Evolutionary conservation across 768 basidiomycete genomes (phyloP).

Genomic region (Termitomyces eurrhizus): DNA sequence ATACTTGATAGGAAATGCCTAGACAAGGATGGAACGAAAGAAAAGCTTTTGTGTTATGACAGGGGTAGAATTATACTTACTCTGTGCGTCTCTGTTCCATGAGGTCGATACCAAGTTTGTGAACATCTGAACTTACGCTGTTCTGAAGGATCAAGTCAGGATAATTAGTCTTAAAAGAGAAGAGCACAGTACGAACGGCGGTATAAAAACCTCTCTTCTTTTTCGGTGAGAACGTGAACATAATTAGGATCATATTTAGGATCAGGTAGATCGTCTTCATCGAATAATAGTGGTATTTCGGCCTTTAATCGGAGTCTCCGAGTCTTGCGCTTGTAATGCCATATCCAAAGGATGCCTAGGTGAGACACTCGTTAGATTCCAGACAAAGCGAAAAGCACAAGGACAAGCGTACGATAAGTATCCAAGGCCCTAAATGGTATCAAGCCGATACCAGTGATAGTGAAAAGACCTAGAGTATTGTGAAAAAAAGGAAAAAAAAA

Average conservation of each 20-base stretch:
- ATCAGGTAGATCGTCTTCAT: conserved; percentile 80
- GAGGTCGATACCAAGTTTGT: conserved; percentile 85
- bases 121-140: conserved; percentile 65
- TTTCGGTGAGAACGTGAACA: conserved; percentile 63
- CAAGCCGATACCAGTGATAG: conserved; percentile 74
- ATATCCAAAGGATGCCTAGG: conserved; percentile 69
- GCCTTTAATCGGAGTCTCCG: conserved; percentile 54
- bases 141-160: conserved; percentile 33
- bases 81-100: conserved; percentile 78
- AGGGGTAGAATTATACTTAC: conserved; percentile 31
- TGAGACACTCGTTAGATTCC: not conserved
- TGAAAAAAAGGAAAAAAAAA: not conserved
- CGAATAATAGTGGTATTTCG: conserved; percentile 64
- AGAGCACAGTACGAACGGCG: conserved; percentile 45
- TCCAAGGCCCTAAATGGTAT: conserved; percentile 74
- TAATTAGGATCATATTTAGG: conserved; percentile 68
- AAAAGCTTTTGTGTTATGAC: not conserved
- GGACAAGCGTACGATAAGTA: conserved; percentile 56
- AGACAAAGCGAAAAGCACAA: not conserved
- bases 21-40: conserved; percentile 1
- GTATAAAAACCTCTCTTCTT: conserved; percentile 61
- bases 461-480: conserved; percentile 57
- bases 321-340: conserved; percentile 64
- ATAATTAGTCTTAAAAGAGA: not conserved
- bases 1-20: conserved; percentile 72